phyloP scores from a whole-genome alignment of 75 land plant species.

The Picea sitchensis region DNA sequence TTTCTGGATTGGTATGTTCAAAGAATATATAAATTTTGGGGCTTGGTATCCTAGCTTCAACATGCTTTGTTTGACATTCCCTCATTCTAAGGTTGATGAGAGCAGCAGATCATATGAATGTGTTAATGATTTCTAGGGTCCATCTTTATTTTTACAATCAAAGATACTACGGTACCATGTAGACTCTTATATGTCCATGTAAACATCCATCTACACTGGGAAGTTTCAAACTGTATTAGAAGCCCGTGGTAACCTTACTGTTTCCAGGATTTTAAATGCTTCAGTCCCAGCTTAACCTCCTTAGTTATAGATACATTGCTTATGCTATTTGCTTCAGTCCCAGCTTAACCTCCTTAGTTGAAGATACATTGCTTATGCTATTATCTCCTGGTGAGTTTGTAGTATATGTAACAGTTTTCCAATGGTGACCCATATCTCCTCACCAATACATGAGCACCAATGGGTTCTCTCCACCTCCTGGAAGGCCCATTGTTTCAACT shows the following conservation, averaged over 20 bases:
- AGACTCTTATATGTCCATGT: neutral
- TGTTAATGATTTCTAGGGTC: neutral
- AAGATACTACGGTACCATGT: neutral
- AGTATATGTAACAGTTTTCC: neutral
- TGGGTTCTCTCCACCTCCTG: no score
- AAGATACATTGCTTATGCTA: neutral
- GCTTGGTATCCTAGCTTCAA: neutral
- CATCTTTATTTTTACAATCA: neutral
- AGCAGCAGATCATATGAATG: neutral
- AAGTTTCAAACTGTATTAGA: neutral
- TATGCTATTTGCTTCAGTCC: neutral
- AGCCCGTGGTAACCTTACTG: neutral
- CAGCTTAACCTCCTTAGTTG: neutral
- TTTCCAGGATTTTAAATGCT: no score
- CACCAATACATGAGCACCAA: no score
- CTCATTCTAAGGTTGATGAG: no score
- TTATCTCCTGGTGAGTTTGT: neutral
- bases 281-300: neutral
- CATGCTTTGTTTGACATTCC: neutral
- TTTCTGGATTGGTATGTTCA: neutral
- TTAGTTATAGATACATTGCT: neutral
- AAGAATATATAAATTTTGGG: neutral
- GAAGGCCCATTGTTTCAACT: no score
- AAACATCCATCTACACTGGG: neutral
- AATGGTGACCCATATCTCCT: no score